Evolutionary conservation across 2,329 filamentous ascomycete species (phyloP), one percentile per base, ranked within the genome.

Genomic region (Chaetomium globosum): DNA sequence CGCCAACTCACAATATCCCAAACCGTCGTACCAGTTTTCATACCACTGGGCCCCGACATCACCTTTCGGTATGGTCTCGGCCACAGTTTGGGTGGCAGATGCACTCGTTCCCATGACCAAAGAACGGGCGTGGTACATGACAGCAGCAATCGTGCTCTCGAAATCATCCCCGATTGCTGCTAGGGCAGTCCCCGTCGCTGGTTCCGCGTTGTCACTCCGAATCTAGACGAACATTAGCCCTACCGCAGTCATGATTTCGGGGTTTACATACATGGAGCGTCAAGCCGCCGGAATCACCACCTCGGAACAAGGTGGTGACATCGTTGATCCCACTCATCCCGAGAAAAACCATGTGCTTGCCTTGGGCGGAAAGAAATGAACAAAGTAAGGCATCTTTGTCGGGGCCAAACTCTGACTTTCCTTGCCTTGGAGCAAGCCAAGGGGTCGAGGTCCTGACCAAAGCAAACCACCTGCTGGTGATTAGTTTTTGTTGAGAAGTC

Each of bases 351-450:
- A 97, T 78, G 75, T 92, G 89, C 26, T 87, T 83, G 0, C 94
- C 93, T 69, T 89, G 81, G 0, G 80, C 76, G 28, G 87, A 88
- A 26, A 96, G 79, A 71, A 97, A 97, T 0, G 91, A 91, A 65
- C 89, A 87, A 21, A 96, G 74, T 2, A 97, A 78, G 1, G 87
- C 92, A 72, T 96, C 91, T 71, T 93, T 91, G 67, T 92, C 89
- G 4, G 93, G 80, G 4, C 80, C 78, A 64, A 96, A 90, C 0
- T 79, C 79, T 3, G 80, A 77, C 67, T 85, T 87, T 13, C 93
- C 93, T 75, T 97, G 93, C 48, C 92, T 83, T n/a, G 94, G 94
- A 8, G 90, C 92, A 12, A 97, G 80, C 94, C 94, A 98, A 1
- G 93, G 89, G 39, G 84, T 85, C 87, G 89, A 95, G 3, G 91